Evolutionary conservation across 192 early-diverging fungal genomes (phyloP).

Genomic region (Dissophora globulifera): DNA sequence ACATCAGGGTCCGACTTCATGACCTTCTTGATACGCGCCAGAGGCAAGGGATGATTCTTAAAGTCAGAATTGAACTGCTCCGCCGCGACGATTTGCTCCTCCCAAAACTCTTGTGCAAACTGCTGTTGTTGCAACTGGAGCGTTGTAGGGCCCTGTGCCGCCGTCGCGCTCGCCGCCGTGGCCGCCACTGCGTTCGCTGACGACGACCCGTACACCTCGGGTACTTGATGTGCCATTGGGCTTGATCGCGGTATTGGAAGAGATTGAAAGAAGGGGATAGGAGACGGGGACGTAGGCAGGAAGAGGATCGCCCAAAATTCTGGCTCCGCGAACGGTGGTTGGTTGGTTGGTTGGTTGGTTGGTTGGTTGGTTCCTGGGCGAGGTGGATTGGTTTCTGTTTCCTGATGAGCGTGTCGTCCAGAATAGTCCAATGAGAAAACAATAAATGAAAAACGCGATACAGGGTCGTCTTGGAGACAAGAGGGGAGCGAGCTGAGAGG

Average conservation of each 20-base stretch:
- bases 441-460: neutral
- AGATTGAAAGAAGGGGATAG: too few relatives aligned
- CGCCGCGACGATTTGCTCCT: conserved; percentile 71
- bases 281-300: too few relatives aligned
- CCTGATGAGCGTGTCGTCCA: too few relatives aligned
- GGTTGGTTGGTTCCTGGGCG: conserved; percentile 5
- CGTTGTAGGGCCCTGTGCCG: conserved; percentile 3
- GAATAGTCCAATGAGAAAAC: too few relatives aligned
- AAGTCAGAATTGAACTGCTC: conserved; percentile 87
- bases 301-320: too few relatives aligned
- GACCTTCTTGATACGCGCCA: conserved; percentile 98
- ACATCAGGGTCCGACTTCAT: conserved; percentile 99
- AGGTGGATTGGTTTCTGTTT: too few relatives aligned
- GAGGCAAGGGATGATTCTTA: conserved; percentile 89
- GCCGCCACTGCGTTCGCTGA: conserved; percentile 12
- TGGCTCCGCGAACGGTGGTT: neutral
- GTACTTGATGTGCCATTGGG: conserved; percentile 6
- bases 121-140: conserved; percentile 33
- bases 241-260: too few relatives aligned
- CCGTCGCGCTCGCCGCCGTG: conserved; percentile 1
- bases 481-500: neutral
- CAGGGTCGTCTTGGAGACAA: neutral
- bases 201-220: conserved; percentile 18
- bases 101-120: conserved; percentile 71
- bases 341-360: neutral